A percentile compares a stretch with the other conserved stretches of the same genome.
Conservation (phyloP, 768 basidiomycete species). For the Leccinum subgranulosum region DNA sequence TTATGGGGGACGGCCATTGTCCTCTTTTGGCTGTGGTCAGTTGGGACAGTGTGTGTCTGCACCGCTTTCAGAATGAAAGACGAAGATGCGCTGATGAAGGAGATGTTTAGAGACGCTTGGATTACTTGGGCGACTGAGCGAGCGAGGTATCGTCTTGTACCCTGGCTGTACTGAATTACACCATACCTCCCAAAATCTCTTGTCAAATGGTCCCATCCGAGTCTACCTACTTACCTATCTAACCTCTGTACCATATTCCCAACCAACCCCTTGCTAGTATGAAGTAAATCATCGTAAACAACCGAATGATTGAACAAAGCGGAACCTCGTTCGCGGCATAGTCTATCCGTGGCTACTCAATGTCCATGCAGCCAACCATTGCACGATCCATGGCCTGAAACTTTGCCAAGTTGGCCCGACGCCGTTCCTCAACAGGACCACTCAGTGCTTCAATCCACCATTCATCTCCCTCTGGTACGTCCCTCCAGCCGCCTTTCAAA, state of each 20-base stretch:
- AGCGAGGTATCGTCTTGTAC: too few species aligned
- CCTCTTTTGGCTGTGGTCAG: too few species aligned
- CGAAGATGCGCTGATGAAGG: not conserved
- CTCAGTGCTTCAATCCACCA: conserved; percentile 67
- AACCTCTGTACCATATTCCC: not conserved
- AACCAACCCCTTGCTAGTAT: not conserved
- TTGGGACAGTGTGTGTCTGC: too few species aligned
- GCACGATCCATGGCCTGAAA: conserved; percentile 6
- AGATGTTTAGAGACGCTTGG: too few species aligned
- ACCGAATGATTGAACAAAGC: not conserved
- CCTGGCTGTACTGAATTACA: too few species aligned
- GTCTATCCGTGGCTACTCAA: not conserved
- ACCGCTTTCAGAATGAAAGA: not conserved
- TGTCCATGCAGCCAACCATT: conserved; percentile 3
- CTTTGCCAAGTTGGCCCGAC: conserved; percentile 9
- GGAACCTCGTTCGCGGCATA: not conserved
- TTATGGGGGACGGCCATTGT: too few species aligned
- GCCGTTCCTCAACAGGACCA: conserved; percentile 37
- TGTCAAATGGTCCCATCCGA: not conserved
- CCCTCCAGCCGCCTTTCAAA: conserved; percentile 57
- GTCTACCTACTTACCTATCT: too few species aligned
- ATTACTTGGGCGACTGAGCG: too few species aligned
- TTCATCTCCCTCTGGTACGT: conserved; percentile 50
- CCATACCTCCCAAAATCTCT: not conserved
- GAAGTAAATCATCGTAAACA: not conserved